Evolutionary conservation across 1,284 basidiomycete species (phyloP).

Genomic region (Flammula alnicola): DNA sequence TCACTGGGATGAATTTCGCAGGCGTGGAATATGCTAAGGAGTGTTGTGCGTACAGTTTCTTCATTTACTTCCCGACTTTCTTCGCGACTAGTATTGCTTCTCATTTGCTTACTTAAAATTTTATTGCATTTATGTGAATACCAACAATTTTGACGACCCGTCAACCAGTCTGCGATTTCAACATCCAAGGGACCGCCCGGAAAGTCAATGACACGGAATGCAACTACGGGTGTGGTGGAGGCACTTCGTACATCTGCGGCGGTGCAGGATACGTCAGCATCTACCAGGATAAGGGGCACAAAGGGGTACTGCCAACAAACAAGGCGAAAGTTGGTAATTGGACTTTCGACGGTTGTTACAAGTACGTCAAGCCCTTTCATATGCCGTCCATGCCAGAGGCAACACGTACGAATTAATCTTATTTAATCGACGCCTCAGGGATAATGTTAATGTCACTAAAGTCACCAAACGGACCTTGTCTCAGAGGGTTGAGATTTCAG

Average conservation of each 20-base stretch:
- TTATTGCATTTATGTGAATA: too few relatives aligned
- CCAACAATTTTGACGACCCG: too few relatives aligned
- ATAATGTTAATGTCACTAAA: constrained; percentile 9
- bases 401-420: not conserved
- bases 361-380: constrained; percentile 14
- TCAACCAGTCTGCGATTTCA: constrained; percentile 25
- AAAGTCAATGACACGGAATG: constrained; percentile 22
- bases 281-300: constrained; percentile 17
- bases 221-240: constrained; percentile 15
- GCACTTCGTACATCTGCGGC: constrained; percentile 18
- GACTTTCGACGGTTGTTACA: constrained; percentile 24
- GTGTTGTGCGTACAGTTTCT: constrained; percentile 28
- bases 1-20: constrained; percentile 22
- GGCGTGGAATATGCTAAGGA: constrained; percentile 25
- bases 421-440: too few relatives aligned
- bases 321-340: constrained; percentile 22
- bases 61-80: too few relatives aligned
- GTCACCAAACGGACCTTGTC: constrained; percentile 10
- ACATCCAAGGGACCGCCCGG: constrained; percentile 24
- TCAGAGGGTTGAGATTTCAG: constrained; percentile 6
- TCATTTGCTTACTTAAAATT: too few relatives aligned
- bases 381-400: not conserved
- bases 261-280: constrained; percentile 21
- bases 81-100: too few relatives aligned
- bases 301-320: constrained; percentile 17